phyloP scores from a whole-genome alignment of 164 flowering plant species.

The Liriodendron chinense region DNA sequence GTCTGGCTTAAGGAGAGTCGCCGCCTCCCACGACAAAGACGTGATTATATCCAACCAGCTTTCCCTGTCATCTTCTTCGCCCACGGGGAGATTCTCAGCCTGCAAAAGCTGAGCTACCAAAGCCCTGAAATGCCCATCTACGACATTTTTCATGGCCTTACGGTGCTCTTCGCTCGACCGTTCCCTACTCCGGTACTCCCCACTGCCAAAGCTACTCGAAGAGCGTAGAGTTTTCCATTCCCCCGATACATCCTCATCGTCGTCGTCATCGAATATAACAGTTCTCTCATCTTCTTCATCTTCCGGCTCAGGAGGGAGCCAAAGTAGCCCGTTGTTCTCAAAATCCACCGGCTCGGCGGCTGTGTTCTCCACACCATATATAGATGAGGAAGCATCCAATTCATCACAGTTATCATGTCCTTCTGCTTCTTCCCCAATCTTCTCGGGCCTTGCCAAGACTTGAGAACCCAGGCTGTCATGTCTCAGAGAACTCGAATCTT shows the following conservation, averaged over 20 bases:
- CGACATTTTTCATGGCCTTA: slow-evolving; percentile 82
- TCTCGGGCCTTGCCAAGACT: slow-evolving; percentile 22
- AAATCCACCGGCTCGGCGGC: slow-evolving; percentile 82
- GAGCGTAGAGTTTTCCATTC: slow-evolving; percentile 75
- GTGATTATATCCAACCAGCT: slow-evolving; percentile 93
- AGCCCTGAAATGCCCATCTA: slow-evolving; percentile 97
- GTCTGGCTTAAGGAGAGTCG: slow-evolving; percentile 89
- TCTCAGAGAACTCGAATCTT: slow-evolving; percentile 43
- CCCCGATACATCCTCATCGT: slow-evolving; percentile 63
- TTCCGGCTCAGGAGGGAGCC: slow-evolving; percentile 99
- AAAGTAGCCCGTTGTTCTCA: slow-evolving; percentile 86
- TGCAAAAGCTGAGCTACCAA: slow-evolving; percentile 87
- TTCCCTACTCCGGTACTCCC: slow-evolving; percentile 65
- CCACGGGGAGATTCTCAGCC: slow-evolving; percentile 74
- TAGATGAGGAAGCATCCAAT: slow-evolving; percentile 43
- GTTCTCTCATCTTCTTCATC: slow-evolving; percentile 85
- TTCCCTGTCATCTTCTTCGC: slow-evolving; percentile 57
- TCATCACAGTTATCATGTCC: slow-evolving; percentile 41
- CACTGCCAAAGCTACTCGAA: slow-evolving; percentile 83
- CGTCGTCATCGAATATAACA: slow-evolving; percentile 69
- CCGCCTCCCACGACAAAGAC: slow-evolving; percentile 96
- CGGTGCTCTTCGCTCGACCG: slow-evolving; percentile 80
- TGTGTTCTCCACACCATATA: slow-evolving; percentile 42
- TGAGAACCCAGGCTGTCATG: slow-evolving; percentile 23
- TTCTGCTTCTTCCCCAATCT: slow-evolving; percentile 29